Percentiles rank a stretch among this genome's conserved stretches.
phyloP scores from a whole-genome alignment of 2,329 filamentous ascomycete species.

The Penicillium sp. region DNA sequence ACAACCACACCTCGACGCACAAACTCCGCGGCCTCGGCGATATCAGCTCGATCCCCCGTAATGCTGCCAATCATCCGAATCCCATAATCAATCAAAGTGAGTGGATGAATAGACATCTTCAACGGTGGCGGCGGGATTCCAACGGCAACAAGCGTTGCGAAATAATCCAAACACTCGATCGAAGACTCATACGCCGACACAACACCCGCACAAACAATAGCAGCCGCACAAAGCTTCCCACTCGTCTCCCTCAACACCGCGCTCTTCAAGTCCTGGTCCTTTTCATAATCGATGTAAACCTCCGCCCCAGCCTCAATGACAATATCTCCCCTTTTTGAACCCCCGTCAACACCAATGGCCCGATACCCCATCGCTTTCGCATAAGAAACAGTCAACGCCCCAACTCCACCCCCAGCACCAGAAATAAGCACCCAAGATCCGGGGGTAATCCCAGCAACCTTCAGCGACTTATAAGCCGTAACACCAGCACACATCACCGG shows the following conservation, averaged over 20 bases:
- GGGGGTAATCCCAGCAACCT: constrained; percentile 73
- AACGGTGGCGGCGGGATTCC: background rate
- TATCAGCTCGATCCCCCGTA: background rate
- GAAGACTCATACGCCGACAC: background rate
- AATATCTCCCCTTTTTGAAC: constrained; percentile 75
- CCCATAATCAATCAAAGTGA: background rate
- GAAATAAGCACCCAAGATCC: constrained; percentile 82
- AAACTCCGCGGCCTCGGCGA: background rate
- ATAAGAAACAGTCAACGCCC: constrained; percentile 79
- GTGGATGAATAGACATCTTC: background rate
- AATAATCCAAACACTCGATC: background rate
- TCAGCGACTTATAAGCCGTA: constrained; percentile 89
- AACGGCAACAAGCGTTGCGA: background rate
- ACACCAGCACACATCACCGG: constrained; percentile 83
- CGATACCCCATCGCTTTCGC: constrained; percentile 86
- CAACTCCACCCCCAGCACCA: constrained; percentile 81
- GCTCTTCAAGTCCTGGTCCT: background rate
- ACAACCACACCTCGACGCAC: background rate
- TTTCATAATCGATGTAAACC: constrained; percentile 11
- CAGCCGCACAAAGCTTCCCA: background rate
- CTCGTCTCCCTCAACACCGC: background rate
- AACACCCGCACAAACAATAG: background rate
- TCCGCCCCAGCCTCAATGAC: constrained; percentile 66
- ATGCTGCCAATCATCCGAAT: background rate
- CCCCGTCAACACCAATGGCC: constrained; percentile 78